Evolutionary conservation across 2,329 filamentous ascomycete genomes (phyloP).

Genomic region (Coniochaeta sp.): DNA sequence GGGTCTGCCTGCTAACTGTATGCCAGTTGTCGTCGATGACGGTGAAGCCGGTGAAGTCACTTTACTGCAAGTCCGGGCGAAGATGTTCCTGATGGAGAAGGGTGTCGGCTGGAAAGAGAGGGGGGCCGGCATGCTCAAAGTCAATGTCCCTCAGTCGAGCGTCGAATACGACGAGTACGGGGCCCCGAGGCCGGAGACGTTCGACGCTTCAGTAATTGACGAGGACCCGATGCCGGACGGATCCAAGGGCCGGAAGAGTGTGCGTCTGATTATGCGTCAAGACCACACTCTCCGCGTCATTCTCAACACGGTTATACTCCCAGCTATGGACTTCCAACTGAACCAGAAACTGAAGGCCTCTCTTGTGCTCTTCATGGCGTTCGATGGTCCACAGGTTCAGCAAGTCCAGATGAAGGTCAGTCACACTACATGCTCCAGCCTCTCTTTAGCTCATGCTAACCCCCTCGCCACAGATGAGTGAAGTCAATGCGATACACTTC

Average conservation of each 20-base stretch:
- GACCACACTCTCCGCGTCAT: conserved; percentile 83
- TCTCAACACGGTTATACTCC: conserved; percentile 74
- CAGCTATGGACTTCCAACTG: conserved; percentile 72
- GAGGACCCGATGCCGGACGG: conserved; percentile 27
- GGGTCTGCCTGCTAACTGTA: background rate
- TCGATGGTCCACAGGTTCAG: conserved; percentile 46
- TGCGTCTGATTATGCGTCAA: conserved; percentile 82
- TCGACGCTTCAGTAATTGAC: conserved; percentile 46
- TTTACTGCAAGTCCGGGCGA: conserved; percentile 67
- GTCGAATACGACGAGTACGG: conserved; percentile 47
- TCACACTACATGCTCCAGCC: conserved; percentile 3
- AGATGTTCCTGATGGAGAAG: conserved; percentile 74
- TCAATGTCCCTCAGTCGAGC: conserved; percentile 62
- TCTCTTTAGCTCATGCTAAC: conserved; percentile 2
- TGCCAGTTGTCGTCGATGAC: conserved; percentile 63
- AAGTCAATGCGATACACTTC: conserved; percentile 5
- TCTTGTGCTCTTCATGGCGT: conserved; percentile 58
- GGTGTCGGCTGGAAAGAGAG: conserved; percentile 80
- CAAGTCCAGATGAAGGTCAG: conserved; percentile 55
- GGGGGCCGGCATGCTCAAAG: conserved; percentile 73
- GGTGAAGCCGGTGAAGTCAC: conserved; percentile 80
- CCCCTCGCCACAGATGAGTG: conserved; percentile 9
- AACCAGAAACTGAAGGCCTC: conserved; percentile 66
- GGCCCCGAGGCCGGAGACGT: conserved; percentile 40
- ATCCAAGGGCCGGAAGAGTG: conserved; percentile 32